These are phyloP conservation scores for Xeromyces bisporus DNA, from an alignment of 495 filamentous ascomycete genomes.

Conservation along the genomic window DNA sequence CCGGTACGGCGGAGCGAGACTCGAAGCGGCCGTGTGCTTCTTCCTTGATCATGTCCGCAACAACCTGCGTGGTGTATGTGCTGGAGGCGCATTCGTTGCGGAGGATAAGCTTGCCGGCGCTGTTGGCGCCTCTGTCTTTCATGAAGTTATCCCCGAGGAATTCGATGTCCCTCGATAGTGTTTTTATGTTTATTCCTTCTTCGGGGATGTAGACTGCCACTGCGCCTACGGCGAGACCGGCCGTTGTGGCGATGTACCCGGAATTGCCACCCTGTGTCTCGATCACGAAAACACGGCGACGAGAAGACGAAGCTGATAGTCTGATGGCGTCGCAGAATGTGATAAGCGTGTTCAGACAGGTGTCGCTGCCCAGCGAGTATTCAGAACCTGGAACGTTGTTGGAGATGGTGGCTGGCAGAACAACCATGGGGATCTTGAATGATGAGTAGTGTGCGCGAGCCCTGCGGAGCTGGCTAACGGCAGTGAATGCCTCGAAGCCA, in stretches of 20 bases:
- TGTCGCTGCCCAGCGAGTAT: conserved; percentile 92
- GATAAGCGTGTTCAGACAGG: conserved; percentile 91
- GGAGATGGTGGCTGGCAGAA: conserved; percentile 91
- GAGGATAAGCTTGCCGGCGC: conserved; percentile 85
- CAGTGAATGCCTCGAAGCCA: conserved; percentile 94
- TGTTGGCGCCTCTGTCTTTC: conserved; percentile 72
- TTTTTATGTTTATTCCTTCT: conserved; percentile 85
- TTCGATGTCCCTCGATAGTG: conserved; percentile 80
- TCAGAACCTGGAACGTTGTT: conserved; percentile 98
- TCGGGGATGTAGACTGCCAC: conserved; percentile 96
- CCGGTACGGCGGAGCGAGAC: conserved; percentile 80
- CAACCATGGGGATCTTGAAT: conserved; percentile 82
- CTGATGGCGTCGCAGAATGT: conserved; percentile 94
- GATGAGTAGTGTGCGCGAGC: conserved; percentile 61
- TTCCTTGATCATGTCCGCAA: conserved; percentile 88
- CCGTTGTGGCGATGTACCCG: conserved; percentile 85
- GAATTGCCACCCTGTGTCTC: conserved; percentile 93
- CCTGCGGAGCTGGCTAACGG: conserved; percentile 69
- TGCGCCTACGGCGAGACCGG: conserved; percentile 76
- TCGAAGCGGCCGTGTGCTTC: conserved; percentile 89
- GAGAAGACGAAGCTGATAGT: conserved; percentile 84
- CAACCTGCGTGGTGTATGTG: conserved; percentile 80
- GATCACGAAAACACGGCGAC: conserved; percentile 88
- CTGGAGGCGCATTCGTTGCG: conserved; percentile 83
- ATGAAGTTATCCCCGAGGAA: conserved; percentile 76